A percentile compares a stretch with the other conserved stretches of the same genome.
phyloP scores from a whole-genome alignment of 345 rosid species.

The Ceriops decandra region DNA sequence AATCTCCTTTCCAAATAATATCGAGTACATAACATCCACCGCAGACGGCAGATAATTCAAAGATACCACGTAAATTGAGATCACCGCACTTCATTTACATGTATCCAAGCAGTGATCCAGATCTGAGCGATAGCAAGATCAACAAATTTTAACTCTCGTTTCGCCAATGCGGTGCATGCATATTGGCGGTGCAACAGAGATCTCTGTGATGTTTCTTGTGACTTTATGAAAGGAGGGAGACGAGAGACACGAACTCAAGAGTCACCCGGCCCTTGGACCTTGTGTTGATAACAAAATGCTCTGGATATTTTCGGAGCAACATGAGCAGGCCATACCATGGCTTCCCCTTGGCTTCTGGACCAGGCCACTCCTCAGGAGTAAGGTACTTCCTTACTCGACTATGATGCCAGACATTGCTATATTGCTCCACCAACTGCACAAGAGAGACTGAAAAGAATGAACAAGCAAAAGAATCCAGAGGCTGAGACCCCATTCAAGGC shows the following conservation, averaged over 20 bases:
- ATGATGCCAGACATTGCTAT: slow-evolving; percentile 81
- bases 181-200: too few relatives aligned
- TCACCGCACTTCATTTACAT: slow-evolving; percentile 1
- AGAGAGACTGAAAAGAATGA: slow-evolving; percentile 10
- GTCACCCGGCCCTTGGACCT: slow-evolving; percentile 80
- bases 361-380: slow-evolving; percentile 68
- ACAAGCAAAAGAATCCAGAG: background rate
- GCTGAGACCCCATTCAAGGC: background rate
- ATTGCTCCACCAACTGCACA: slow-evolving; percentile 71
- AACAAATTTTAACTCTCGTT: background rate
- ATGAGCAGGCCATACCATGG: slow-evolving; percentile 91
- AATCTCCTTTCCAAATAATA: background rate
- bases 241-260: slow-evolving; percentile 84
- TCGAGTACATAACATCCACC: background rate
- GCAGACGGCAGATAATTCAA: background rate
- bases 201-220: background rate
- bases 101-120: background rate
- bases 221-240: slow-evolving; percentile 63
- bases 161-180: background rate
- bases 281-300: slow-evolving; percentile 91
- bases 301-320: slow-evolving; percentile 85
- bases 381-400: slow-evolving; percentile 81
- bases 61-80: background rate
- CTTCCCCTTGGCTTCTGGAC: slow-evolving; percentile 75
- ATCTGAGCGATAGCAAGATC: background rate